Evolutionary conservation across 805 yeast genomes (phyloP).

Genomic region (Kodamaea leandrae): DNA sequence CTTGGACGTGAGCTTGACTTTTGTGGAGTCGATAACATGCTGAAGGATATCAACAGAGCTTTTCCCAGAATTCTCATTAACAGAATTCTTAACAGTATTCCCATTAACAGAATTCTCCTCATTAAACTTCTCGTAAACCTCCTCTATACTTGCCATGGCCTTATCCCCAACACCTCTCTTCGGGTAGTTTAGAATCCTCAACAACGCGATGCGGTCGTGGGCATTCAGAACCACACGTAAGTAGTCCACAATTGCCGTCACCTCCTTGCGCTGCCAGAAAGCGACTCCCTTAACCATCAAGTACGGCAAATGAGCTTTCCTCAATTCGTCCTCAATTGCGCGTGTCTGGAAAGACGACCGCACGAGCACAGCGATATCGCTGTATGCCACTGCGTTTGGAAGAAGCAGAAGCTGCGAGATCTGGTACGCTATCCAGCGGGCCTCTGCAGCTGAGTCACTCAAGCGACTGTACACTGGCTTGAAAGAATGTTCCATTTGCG

Average conservation of each 20-base stretch:
- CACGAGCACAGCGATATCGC: conserved; percentile 70
- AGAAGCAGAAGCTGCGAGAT: conserved; percentile 46
- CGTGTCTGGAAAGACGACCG: conserved; percentile 63
- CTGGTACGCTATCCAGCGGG: conserved; percentile 55
- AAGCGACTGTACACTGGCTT: conserved; percentile 48
- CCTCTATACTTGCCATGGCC: conserved; percentile 37
- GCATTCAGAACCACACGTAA: conserved; percentile 60
- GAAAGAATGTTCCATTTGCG: conserved; percentile 43
- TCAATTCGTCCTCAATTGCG: conserved; percentile 61
- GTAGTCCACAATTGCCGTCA: conserved; percentile 59
- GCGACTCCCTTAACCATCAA: conserved; percentile 68
- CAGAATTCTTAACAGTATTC: neutral
- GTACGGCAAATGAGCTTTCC: conserved; percentile 58
- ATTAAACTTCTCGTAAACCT: conserved; percentile 3
- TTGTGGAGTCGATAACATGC: neutral
- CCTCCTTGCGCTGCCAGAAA: conserved; percentile 78
- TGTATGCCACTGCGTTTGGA: conserved; percentile 24
- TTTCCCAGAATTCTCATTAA: too few relatives aligned
- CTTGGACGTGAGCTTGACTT: conserved; percentile 15
- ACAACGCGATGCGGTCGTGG: conserved; percentile 57
- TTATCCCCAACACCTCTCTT: conserved; percentile 66
- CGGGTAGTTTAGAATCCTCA: conserved; percentile 58
- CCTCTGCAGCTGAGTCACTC: conserved; percentile 50
- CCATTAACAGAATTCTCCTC: neutral
- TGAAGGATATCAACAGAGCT: neutral